Evolutionary conservation across 129 eudicot species (phyloP), one percentile per base, ranked within the genome.

Genomic region (sunflower (Helianthus annuus)): DNA sequence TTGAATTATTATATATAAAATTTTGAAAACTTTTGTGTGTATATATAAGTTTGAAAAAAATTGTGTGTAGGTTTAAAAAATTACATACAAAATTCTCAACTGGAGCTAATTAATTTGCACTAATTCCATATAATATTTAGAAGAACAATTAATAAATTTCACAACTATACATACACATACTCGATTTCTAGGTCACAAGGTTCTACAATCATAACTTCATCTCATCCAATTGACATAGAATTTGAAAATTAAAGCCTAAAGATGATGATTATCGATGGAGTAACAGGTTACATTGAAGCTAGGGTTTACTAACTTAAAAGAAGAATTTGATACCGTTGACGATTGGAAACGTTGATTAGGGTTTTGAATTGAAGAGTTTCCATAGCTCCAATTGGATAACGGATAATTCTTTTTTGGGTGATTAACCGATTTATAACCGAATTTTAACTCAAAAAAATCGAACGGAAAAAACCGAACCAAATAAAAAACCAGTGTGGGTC

Each of bases 301-400:
- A 49, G 29, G 17, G 61, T 7, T 54, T 19, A 55, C 3, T 0
- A 22, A 13, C 22, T 3, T 8, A n/a, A 69, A 19, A 9, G 7
- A 27, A 39, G 17, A 10, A 45, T 1, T 16, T 44, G 17, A 16
- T 78, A 84, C 85, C 85, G 40, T 48, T 36, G 72, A 73, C 59
- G 66, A 40, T 6, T 9, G 40, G 10, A 38, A 70, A 61, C 61
- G 52, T 16, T 70, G 74, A 78, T 59, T 44, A 70, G 36, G 81
- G 44, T 67, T 64, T 75, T 84, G 9, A 63, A 64, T 17, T 69
- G 58, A 55, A 71, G 52, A 59, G 80, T 75, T 78, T 74, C 84
- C 91, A 83, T 86, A 34, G 69, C 42, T 12, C 36, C 55, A 13
- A 58, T 22, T 12, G 13, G 61, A 55, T 19, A 19, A 55, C 39